Base-by-base conservation (phyloP, 371 early-diverging fungal species). In the Mortierella sp. region DNA sequence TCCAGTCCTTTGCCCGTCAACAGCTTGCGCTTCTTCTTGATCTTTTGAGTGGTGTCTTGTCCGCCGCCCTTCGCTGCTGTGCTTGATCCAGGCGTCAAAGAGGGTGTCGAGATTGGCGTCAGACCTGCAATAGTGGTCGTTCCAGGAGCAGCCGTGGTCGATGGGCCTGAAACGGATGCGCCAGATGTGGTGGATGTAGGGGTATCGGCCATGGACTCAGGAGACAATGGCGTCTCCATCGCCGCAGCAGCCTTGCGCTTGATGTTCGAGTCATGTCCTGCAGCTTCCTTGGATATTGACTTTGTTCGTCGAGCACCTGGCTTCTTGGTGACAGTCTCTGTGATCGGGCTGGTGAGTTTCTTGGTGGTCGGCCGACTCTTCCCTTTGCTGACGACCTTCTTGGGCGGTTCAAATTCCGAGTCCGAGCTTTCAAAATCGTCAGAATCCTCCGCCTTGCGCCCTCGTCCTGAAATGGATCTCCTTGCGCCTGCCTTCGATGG, bases 11-110 rank as follows among this genome's bases (percentile, higher is more conserved):
- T 83, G 53, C 83, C 83, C 11, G 70, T 73, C 48, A 83, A 40
- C 9, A 83, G 73, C 34, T 67, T 78, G 10, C 83, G 83, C 70
- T 78, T 83, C 79, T 83, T 83, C 58, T 83, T 83, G 41, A 72
- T 40, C 67, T 77, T 78, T 43, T 55, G 70, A 14, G 34, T 16
- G 2, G 78, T 0, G 1, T 19, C 43, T 14, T 63, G 16, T 19
- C 37, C 8, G 37, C 19, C 16, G 37, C 22, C 39, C 37, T 34
- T 64, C 34, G 55, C n/a, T 53, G 68, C 19, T n/a, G 48, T 52
- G 4, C 47, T 37, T 0, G 71, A 14, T 26, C 66, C 37, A n/a
- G 74, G 45, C 37, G 64, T 37, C 4, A 63, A 26, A 2, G 68
- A 19, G 0, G 48, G 6, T 34, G 68, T 29, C 7, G 43, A n/a